Base-by-base conservation (phyloP, 1,284 basidiomycete genomes). In the Agroathelia rolfsii region DNA sequence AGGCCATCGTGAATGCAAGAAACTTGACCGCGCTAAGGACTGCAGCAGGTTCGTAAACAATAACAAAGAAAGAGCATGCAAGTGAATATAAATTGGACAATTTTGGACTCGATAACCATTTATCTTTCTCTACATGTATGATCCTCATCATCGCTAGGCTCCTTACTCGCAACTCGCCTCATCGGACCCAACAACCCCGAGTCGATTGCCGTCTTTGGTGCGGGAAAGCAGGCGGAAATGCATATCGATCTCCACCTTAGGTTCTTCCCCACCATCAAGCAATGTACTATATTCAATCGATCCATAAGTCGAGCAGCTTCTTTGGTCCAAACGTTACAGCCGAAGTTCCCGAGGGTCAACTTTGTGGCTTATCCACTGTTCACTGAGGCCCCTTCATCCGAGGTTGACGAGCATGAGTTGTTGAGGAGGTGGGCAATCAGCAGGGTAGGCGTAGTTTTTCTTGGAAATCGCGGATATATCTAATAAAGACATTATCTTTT, bases 1-100 rank as follows among this genome's bases (percentile, higher is more conserved):
- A 66, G 41, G 85, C 81, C 0, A 55, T 92, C 10, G 58, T 92
- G 16, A 90, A 92, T 47, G 77, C 88, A 2, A 61, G 76, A 24
- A 63, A 62, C 23, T 55, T 93, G 39, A 92, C 88, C 1, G 81
- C 85, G 2, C 52, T 88, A 27, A 55, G 88, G 28, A 93, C 82
- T 36, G 86, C 84, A 29, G 82, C 80, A 41, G 82, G 85, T 78
- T 45, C 37, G 69, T 55, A 24, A 28, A 25, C 26, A 2, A 16
- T 16, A 15, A 30, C n/a, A n/a, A n/a, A n/a, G 8, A 9, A 14
- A 10, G 9, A 9, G 9, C 8, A 8, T 14, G 27, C 27, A 14
- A 9, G 10, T 28, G 27, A 14, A 9, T 28, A 8, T 8, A 15
- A 20, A 11, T 10, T 8, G 9, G 10, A 6, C 11, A 9, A 22